Percentiles rank a stretch among this genome's conserved stretches.
Evolutionary conservation across 2,329 filamentous ascomycete genomes (phyloP).

Genomic region (Pestalotiopsis sp.): DNA sequence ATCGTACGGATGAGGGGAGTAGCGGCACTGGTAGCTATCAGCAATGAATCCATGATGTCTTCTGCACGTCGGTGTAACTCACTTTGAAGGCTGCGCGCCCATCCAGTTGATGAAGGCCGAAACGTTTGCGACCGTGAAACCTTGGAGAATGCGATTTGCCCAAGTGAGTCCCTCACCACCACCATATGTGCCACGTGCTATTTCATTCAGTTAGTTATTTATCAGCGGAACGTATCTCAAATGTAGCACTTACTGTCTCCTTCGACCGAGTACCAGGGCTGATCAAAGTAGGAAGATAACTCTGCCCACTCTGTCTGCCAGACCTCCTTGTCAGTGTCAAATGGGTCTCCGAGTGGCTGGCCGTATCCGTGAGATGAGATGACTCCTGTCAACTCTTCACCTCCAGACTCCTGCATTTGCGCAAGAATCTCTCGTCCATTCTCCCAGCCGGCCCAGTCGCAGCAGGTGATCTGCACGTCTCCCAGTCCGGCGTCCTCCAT

Average conservation of each 20-base stretch:
- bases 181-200: slow-evolving; percentile 3
- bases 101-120: slow-evolving; percentile 11
- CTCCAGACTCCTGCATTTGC: slow-evolving; percentile 22
- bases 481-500: slow-evolving; percentile 31
- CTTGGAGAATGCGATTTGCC: slow-evolving; percentile 6
- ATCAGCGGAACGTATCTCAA: neutral
- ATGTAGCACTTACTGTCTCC: slow-evolving; percentile 1
- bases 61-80: neutral
- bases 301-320: slow-evolving; percentile 54
- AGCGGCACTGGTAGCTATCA: neutral
- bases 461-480: slow-evolving; percentile 38
- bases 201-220: neutral
- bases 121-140: slow-evolving; percentile 10
- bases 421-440: slow-evolving; percentile 15
- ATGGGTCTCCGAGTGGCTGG: slow-evolving; percentile 28
- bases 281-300: slow-evolving; percentile 23
- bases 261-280: slow-evolving; percentile 7
- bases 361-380: slow-evolving; percentile 44
- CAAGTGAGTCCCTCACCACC: slow-evolving; percentile 7
- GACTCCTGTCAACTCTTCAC: slow-evolving; percentile 39
- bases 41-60: neutral
- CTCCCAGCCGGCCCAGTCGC: slow-evolving; percentile 41
- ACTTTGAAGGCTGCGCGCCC: slow-evolving; percentile 10
- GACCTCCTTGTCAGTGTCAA: slow-evolving; percentile 35
- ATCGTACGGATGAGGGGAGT: slow-evolving; percentile 5